These are phyloP conservation scores for Galeopsis tetrahit DNA, from an alignment of 257 asterid genomes.

Conservation along the genomic window DNA sequence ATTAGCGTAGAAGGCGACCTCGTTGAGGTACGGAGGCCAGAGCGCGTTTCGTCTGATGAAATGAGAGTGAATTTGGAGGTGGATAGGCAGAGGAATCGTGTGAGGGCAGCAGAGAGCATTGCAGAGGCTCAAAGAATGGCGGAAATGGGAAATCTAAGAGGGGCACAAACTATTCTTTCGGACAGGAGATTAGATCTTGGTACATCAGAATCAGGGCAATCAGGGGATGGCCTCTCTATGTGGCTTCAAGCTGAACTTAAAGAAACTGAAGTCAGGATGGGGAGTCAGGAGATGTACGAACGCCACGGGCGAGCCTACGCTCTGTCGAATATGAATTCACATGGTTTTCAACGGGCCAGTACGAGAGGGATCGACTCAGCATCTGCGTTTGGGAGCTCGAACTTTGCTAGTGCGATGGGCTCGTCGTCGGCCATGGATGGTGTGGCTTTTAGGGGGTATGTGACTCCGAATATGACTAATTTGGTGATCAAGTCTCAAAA, in stretches of 20 bases:
- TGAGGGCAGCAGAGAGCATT: slow-evolving; percentile 41
- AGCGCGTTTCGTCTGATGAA: slow-evolving; percentile 21
- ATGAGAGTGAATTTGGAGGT: slow-evolving; percentile 40
- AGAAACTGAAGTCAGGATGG: slow-evolving; percentile 47
- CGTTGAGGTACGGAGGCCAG: slow-evolving; percentile 44
- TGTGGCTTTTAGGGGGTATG: slow-evolving; percentile 21
- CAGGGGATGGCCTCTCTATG: slow-evolving; percentile 41
- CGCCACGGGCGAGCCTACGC: slow-evolving; percentile 48
- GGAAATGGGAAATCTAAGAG: slow-evolving; percentile 45
- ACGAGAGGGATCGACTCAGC: slow-evolving; percentile 19
- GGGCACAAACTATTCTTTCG: slow-evolving; percentile 35
- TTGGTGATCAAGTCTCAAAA: slow-evolving; percentile 29
- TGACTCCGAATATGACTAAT: slow-evolving; percentile 29
- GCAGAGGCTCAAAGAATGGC: slow-evolving; percentile 49
- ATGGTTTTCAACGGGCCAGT: slow-evolving; percentile 23
- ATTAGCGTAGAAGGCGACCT: slow-evolving; percentile 33
- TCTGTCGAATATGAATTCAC: slow-evolving; percentile 32
- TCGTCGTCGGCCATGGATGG: background rate
- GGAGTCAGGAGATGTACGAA: slow-evolving; percentile 35
- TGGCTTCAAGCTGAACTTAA: slow-evolving; percentile 44
- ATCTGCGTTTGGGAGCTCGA: slow-evolving; percentile 5
- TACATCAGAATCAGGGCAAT: slow-evolving; percentile 38
- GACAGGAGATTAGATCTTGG: slow-evolving; percentile 25
- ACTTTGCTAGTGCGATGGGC: background rate
- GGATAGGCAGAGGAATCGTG: slow-evolving; percentile 52